These are phyloP conservation scores for Naganishia antarctica DNA, from an alignment of 768 basidiomycete genomes.

Conservation along the genomic window DNA sequence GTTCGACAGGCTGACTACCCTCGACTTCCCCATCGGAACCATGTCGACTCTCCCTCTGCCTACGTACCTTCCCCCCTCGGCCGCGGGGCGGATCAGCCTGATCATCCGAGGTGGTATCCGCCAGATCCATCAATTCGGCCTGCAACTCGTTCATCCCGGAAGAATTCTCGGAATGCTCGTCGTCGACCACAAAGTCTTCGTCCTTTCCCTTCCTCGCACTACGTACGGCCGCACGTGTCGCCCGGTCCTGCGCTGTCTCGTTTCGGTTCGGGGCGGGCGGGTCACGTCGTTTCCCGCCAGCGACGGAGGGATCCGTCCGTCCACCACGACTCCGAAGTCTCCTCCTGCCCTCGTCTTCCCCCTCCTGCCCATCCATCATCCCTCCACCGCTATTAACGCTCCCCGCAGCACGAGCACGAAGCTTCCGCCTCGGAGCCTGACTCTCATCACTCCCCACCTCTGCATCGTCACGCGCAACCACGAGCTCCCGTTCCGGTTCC, in stretches of 20 bases:
- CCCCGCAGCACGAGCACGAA: background rate
- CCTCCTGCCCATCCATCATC: slow-evolving; percentile 7
- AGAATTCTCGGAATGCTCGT: slow-evolving; percentile 10
- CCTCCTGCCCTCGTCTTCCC: slow-evolving; percentile 2
- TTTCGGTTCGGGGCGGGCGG: background rate
- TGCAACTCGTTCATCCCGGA: slow-evolving; percentile 15
- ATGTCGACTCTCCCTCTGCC: background rate
- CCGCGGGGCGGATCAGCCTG: background rate
- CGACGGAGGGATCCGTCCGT: background rate
- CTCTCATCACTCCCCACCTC: background rate
- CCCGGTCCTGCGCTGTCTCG: slow-evolving; percentile 13
- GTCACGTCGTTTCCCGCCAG: background rate
- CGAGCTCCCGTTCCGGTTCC: too few relatives aligned
- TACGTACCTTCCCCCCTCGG: background rate
- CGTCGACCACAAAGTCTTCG: slow-evolving; percentile 17
- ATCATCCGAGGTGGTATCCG: slow-evolving; percentile 9
- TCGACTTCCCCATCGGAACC: slow-evolving; percentile 10
- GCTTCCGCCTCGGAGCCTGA: background rate
- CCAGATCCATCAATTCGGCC: slow-evolving; percentile 12
- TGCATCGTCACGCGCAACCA: background rate
- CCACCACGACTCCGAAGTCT: background rate
- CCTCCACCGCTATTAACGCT: too few relatives aligned
- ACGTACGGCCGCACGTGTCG: slow-evolving; percentile 2
- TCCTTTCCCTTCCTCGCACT: slow-evolving; percentile 6
- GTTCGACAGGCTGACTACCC: slow-evolving; percentile 19